A percentile compares a stretch with the other conserved stretches of the same genome.
These are phyloP conservation scores for Magnaporthiopsis poae DNA, from an alignment of 2,329 filamentous ascomycete genomes.

Conservation along the genomic window DNA sequence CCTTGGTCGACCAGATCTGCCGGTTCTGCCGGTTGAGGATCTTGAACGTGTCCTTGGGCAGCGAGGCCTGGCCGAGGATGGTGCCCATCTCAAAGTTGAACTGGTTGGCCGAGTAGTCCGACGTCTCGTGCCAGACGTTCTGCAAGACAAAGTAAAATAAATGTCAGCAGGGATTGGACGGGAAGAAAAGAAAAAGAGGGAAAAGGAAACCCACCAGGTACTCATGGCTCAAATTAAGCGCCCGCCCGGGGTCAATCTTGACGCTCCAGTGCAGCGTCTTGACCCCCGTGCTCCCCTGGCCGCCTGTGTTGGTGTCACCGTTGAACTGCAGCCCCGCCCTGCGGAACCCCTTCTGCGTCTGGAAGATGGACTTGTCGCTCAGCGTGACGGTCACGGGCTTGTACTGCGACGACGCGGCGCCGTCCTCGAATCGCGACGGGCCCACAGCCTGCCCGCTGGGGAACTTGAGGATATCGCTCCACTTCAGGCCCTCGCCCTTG, in stretches of 20 bases:
- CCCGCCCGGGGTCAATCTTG: constrained; percentile 21
- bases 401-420: constrained; percentile 11
- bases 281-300: constrained; percentile 24
- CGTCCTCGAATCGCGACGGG: constrained; percentile 25
- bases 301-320: constrained; percentile 29
- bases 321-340: constrained; percentile 33
- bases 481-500: constrained; percentile 25
- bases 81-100: constrained; percentile 28
- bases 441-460: constrained; percentile 13
- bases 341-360: constrained; percentile 35
- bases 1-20: constrained; percentile 29
- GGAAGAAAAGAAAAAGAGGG: neutral
- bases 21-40: constrained; percentile 28
- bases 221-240: constrained; percentile 28
- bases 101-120: constrained; percentile 28
- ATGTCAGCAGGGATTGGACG: no score
- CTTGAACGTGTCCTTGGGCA: constrained; percentile 31
- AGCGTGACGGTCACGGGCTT: constrained; percentile 34
- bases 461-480: constrained; percentile 28
- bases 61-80: constrained; percentile 25
- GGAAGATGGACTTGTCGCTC: constrained; percentile 34
- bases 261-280: constrained; percentile 29
- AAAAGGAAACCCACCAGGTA: constrained; percentile 18
- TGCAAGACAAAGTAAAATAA: neutral
- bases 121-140: constrained; percentile 28